Percentiles rank a stretch among this genome's conserved stretches.
Evolutionary conservation across 179 eudicot species (phyloP).

Genomic region (Silene noctiflora): DNA sequence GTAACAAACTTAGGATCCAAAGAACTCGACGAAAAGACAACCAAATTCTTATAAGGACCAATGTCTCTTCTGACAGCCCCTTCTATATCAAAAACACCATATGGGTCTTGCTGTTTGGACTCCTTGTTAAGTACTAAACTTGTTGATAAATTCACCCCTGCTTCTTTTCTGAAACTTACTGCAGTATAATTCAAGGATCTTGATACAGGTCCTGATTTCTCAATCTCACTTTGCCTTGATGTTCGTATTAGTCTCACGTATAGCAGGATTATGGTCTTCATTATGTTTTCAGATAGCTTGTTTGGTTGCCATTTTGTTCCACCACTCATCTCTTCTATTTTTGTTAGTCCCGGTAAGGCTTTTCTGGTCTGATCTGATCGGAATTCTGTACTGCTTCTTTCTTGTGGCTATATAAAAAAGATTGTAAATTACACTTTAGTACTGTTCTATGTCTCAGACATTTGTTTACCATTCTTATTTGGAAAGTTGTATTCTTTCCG

Average conservation of each 20-base stretch:
- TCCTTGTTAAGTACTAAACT: slow-evolving; percentile 53
- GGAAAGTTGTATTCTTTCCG: too few relatives aligned
- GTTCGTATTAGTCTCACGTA: slow-evolving; percentile 68
- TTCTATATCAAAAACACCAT: slow-evolving; percentile 63
- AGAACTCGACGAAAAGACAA: slow-evolving; percentile 60
- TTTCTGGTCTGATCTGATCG: slow-evolving; percentile 35
- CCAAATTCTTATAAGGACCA: slow-evolving; percentile 89
- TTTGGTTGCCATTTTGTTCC: slow-evolving; percentile 60
- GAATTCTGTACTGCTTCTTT: slow-evolving; percentile 35
- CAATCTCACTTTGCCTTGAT: slow-evolving; percentile 72
- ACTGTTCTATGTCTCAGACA: too few relatives aligned
- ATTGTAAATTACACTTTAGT: background rate
- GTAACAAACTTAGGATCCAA: slow-evolving; percentile 75
- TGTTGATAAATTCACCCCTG: slow-evolving; percentile 26
- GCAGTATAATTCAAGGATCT: slow-evolving; percentile 51
- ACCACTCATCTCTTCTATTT: slow-evolving; percentile 35
- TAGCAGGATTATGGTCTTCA: slow-evolving; percentile 72
- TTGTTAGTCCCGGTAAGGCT: slow-evolving; percentile 29
- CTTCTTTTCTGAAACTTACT: slow-evolving; percentile 62
- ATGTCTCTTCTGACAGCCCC: slow-evolving; percentile 74
- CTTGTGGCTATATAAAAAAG: slow-evolving; percentile 41
- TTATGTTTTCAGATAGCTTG: slow-evolving; percentile 80
- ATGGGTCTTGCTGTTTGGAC: slow-evolving; percentile 81
- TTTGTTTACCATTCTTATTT: too few relatives aligned
- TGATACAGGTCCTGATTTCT: slow-evolving; percentile 70